These are phyloP conservation scores for Plasmodium coatneyi DNA, from an alignment of 169 alveolate genomes.

Conservation along the genomic window DNA sequence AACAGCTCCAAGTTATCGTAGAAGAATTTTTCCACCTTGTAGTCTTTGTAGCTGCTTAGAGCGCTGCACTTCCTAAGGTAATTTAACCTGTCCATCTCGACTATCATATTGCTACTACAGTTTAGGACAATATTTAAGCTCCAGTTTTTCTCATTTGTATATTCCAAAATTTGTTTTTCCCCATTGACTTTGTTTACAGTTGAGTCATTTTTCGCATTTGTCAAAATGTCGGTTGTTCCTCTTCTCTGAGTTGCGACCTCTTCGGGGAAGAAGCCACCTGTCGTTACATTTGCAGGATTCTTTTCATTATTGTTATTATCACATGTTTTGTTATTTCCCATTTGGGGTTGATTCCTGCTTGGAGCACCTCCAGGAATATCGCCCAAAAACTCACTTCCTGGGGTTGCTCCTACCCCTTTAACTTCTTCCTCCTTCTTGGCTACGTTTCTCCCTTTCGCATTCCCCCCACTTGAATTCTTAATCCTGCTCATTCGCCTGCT, in stretches of 20 bases:
- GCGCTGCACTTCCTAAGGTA: not conserved
- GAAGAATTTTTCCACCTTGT: conserved; percentile 27
- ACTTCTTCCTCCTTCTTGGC: not conserved
- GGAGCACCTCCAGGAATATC: not conserved
- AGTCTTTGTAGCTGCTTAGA: conserved; percentile 16
- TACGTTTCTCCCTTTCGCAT: not conserved
- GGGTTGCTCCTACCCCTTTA: not conserved
- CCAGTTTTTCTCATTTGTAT: not conserved
- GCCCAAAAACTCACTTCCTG: not conserved
- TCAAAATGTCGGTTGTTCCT: not conserved
- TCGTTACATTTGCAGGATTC: not conserved
- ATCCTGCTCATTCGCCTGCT: not conserved
- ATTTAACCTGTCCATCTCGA: conserved; percentile 13
- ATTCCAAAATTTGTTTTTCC: not conserved
- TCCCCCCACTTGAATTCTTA: conserved; percentile 18
- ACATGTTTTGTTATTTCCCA: not conserved
- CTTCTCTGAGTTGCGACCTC: not conserved
- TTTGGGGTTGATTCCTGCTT: not conserved
- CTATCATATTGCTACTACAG: not conserved
- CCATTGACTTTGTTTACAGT: not conserved
- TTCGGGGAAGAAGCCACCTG: not conserved
- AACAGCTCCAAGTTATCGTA: conserved; percentile 35
- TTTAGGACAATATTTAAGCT: not conserved
- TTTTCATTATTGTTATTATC: not conserved
- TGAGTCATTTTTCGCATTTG: not conserved